These are phyloP conservation scores for Fereydounia khargensis DNA, from an alignment of 1,284 basidiomycete species.

Conservation along the genomic window DNA sequence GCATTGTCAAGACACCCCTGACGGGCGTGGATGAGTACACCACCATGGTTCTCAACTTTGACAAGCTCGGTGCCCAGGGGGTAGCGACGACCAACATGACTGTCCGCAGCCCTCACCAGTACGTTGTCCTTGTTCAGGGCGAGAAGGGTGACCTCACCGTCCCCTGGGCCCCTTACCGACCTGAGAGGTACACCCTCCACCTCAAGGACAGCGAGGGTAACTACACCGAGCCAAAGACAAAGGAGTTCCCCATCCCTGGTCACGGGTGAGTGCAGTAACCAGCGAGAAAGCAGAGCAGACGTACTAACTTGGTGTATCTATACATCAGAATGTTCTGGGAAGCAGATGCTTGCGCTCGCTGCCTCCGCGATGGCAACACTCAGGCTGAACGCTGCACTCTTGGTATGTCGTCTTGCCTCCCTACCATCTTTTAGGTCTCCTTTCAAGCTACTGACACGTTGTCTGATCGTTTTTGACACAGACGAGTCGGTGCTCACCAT, in stretches of 20 bases:
- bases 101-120: constrained; percentile 3
- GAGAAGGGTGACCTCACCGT: constrained; percentile 62
- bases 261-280: constrained; percentile 41
- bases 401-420: no score
- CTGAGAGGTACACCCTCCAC: constrained; percentile 26
- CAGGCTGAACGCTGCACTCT: constrained; percentile 73
- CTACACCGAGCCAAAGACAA: constrained; percentile 35
- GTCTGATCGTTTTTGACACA: no score
- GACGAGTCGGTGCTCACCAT: constrained; percentile 23
- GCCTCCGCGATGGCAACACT: constrained; percentile 71
- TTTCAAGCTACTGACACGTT: no score
- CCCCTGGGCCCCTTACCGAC: constrained; percentile 66
- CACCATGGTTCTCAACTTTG: constrained; percentile 73
- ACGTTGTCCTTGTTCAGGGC: constrained; percentile 33
- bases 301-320: constrained; percentile 29
- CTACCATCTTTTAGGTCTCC: no score
- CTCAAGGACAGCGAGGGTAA: constrained; percentile 30
- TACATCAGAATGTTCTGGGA: constrained; percentile 45
- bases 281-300: constrained; percentile 60
- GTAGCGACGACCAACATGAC: constrained; percentile 28
- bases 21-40: constrained; percentile 79
- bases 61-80: constrained; percentile 54
- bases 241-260: constrained; percentile 65
- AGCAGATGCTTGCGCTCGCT: constrained; percentile 79
- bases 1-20: constrained; percentile 70